Evolutionary conservation across 208 protist species (phyloP).

Genomic region (Trypanosoma cruzi): DNA sequence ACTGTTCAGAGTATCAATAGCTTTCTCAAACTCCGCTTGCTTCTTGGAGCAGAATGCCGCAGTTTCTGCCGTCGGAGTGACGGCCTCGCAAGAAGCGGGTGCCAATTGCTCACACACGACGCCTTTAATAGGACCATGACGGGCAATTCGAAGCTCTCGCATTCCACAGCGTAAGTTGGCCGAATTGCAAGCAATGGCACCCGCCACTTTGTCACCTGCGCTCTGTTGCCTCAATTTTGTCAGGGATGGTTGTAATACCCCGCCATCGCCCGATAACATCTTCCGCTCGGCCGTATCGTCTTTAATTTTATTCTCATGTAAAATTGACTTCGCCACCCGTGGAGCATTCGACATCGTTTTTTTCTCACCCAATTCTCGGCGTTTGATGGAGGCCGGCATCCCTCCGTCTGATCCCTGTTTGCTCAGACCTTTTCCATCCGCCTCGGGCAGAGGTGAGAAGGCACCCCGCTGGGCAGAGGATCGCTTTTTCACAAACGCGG

Average conservation of each 20-base stretch:
- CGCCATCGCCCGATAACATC: too few relatives aligned
- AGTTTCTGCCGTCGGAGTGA: background rate
- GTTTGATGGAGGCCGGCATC: background rate
- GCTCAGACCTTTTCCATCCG: too few relatives aligned
- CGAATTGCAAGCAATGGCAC: background rate
- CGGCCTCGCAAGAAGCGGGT: background rate
- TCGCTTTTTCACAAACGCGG: background rate
- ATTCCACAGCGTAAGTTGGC: background rate
- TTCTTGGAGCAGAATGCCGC: background rate
- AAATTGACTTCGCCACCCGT: too few relatives aligned
- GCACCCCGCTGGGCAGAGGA: background rate
- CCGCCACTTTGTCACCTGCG: background rate
- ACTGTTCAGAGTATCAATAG: conserved; percentile 28
- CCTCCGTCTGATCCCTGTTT: background rate
- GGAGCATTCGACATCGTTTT: too few relatives aligned
- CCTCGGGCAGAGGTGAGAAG: background rate
- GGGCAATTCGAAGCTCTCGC: conserved; percentile 1
- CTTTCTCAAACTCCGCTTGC: conserved; percentile 22
- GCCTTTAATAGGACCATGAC: background rate
- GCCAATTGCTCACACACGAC: background rate
- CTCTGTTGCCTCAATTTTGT: background rate
- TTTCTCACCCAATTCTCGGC: background rate
- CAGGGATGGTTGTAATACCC: too few relatives aligned
- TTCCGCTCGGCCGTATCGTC: too few relatives aligned
- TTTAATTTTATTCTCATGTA: too few relatives aligned